Conservation (phyloP, 2,329 filamentous ascomycete species). For the Colletotrichum paranaense region DNA sequence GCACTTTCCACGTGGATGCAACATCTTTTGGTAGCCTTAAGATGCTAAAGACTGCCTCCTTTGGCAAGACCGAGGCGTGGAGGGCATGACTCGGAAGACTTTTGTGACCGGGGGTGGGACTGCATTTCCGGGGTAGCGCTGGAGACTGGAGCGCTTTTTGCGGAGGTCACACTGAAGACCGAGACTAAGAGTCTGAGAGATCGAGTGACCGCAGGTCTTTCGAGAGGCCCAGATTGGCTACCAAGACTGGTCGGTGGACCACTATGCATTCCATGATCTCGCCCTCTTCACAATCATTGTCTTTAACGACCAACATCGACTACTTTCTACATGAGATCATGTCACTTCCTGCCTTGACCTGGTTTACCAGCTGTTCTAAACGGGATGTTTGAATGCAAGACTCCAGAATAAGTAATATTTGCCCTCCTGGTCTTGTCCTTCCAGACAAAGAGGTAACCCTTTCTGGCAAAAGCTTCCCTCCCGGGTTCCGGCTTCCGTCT, state of each 20-base stretch:
- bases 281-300: too few species aligned
- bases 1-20: conserved; percentile 21
- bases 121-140: not conserved
- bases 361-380: not conserved
- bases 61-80: not conserved
- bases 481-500: conserved; percentile 9
- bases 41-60: conserved; percentile 20
- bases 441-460: not conserved
- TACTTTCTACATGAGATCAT: not conserved
- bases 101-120: conserved; percentile 4
- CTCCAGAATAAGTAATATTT: not conserved
- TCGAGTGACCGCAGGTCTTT: not conserved
- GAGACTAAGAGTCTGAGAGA: not conserved
- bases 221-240: not conserved
- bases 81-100: conserved; percentile 10
- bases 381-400: not conserved
- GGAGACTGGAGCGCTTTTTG: not conserved
- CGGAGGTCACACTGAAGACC: conserved; percentile 4
- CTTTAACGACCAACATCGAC: not conserved
- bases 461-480: conserved; percentile 9
- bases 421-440: not conserved
- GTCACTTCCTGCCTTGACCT: not conserved
- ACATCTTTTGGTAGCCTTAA: not conserved
- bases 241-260: not conserved
- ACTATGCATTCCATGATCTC: too few species aligned